Percentiles rank a stretch among this genome's conserved stretches.
These are phyloP conservation scores for Erysimum pusillum DNA, from an alignment of 441 rosid species.

Conservation along the genomic window DNA sequence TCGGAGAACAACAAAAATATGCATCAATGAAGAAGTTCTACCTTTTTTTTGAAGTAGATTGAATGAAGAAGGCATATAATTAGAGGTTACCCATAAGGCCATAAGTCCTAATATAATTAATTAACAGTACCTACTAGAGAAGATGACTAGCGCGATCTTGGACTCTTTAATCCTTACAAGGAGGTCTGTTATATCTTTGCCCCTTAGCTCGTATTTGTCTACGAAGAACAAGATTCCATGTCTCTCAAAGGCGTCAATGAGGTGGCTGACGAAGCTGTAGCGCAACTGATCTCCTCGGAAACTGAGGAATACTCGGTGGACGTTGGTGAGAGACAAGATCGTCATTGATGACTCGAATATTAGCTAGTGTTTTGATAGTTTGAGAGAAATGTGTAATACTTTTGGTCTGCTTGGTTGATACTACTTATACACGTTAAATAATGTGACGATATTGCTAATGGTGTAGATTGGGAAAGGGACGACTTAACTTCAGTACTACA, in stretches of 20 bases:
- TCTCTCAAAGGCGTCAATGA: conserved; percentile 11
- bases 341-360: background rate
- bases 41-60: background rate
- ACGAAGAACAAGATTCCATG: background rate
- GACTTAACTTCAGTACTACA: background rate
- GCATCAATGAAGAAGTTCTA: no score
- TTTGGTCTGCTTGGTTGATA: background rate
- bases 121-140: background rate
- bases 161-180: conserved; percentile 11
- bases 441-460: no score
- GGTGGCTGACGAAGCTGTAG: background rate
- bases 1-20: background rate
- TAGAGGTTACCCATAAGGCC: background rate
- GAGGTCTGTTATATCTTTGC: background rate
- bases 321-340: background rate
- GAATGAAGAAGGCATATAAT: no score
- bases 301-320: background rate
- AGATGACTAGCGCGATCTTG: background rate
- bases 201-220: background rate
- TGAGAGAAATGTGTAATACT: background rate
- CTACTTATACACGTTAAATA: no score
- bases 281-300: conserved; percentile 3
- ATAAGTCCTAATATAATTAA: no score
- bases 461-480: background rate
- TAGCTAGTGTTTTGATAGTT: background rate